Evolutionary conservation across 257 asterid species (phyloP).

Genomic region (Solanum megistacrolobum): DNA sequence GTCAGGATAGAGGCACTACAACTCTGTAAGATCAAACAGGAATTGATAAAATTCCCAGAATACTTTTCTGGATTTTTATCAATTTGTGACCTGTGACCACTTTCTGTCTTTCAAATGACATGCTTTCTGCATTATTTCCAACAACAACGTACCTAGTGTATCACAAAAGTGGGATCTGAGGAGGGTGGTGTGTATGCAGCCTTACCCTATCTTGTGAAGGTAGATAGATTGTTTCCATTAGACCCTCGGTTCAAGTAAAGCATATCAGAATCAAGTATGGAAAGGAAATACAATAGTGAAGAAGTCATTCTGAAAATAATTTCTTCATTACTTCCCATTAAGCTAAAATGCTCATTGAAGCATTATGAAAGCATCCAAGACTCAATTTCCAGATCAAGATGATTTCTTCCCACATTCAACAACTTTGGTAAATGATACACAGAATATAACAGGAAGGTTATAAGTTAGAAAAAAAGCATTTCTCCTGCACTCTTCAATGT

Average conservation of each 20-base stretch:
- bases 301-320: neutral
- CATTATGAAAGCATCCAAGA: neutral
- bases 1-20: neutral
- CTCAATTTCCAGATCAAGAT: slow-evolving; percentile 19
- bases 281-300: neutral
- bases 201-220: no score
- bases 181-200: neutral
- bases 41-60: neutral
- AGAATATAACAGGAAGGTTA: neutral
- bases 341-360: neutral
- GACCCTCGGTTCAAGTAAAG: neutral
- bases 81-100: neutral
- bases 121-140: neutral
- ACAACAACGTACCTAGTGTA: no score
- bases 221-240: no score
- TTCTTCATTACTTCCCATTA: neutral
- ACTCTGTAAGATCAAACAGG: no score
- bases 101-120: neutral
- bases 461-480: neutral
- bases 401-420: neutral
- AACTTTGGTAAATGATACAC: neutral
- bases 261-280: neutral
- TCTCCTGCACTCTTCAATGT: neutral
- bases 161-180: neutral
- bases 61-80: neutral